Conservation (phyloP, 108 stramenopile species). For the Skeletonema tropicum region DNA sequence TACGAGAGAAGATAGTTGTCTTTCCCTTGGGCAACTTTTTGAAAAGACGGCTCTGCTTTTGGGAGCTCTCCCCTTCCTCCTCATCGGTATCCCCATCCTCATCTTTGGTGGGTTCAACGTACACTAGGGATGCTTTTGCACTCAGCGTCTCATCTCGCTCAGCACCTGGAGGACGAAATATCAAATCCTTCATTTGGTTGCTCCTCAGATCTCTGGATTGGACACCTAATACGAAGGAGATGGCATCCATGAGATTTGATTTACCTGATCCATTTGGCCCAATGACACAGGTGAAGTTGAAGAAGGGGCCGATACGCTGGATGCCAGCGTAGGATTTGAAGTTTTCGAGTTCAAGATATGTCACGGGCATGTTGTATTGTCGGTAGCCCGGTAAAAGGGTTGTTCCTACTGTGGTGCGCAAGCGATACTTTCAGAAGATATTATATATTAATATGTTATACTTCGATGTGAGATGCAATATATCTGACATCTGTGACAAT, state of each 20-base stretch:
- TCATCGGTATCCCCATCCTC: conserved; percentile 37
- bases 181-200: conserved; percentile 91
- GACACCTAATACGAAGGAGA: conserved; percentile 96
- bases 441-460: neutral
- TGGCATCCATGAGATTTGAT: conserved; percentile 84
- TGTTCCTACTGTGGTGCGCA: neutral
- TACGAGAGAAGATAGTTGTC: conserved; percentile 81
- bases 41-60: conserved; percentile 32
- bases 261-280: conserved; percentile 97
- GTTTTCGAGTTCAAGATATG: conserved; percentile 94
- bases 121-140: conserved; percentile 81
- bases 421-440: neutral
- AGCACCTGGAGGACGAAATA: conserved; percentile 83
- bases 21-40: conserved; percentile 35
- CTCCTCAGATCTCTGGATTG: conserved; percentile 94
- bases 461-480: neutral
- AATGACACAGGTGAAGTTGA: conserved; percentile 94
- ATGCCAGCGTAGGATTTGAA: conserved; percentile 98
- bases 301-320: conserved; percentile 95
- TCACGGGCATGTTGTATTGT: conserved; percentile 66
- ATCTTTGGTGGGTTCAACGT: conserved; percentile 45
- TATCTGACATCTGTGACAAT: no score
- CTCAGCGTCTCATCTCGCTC: conserved; percentile 42
- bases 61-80: conserved; percentile 24
- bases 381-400: neutral